phyloP scores from a whole-genome alignment of 768 basidiomycete species.

The Guyanaporus albipodus region DNA sequence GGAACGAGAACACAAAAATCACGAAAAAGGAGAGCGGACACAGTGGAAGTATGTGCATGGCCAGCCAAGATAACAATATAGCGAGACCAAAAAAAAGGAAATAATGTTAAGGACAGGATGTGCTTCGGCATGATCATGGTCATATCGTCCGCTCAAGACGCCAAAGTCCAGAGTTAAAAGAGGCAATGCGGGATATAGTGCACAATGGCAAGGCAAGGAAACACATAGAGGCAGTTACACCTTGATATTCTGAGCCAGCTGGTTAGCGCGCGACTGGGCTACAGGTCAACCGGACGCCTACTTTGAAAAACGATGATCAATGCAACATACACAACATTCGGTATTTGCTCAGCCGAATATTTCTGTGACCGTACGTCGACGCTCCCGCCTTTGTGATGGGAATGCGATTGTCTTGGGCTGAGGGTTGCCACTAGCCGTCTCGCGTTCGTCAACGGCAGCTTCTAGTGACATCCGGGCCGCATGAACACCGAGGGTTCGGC shows the following conservation, averaged over 20 bases:
- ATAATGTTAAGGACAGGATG: conserved; percentile 32
- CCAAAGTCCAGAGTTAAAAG: conserved; percentile 10
- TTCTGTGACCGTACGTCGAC: conserved; percentile 50
- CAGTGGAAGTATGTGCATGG: conserved; percentile 21
- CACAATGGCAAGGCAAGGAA: conserved; percentile 11
- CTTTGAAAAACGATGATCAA: conserved; percentile 13
- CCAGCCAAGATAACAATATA: conserved; percentile 26
- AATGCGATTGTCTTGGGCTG: conserved; percentile 37
- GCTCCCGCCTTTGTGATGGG: conserved; percentile 35
- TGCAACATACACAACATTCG: conserved; percentile 13
- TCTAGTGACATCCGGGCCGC: conserved; percentile 47
- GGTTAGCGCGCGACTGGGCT: not conserved
- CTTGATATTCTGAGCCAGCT: conserved; percentile 10
- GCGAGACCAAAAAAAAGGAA: conserved; percentile 17
- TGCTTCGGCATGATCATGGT: conserved; percentile 11
- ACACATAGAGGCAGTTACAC: conserved; percentile 18
- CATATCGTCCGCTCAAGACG: conserved; percentile 15
- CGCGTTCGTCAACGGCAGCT: conserved; percentile 26
- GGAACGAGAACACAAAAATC: conserved; percentile 15
- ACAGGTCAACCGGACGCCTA: conserved; percentile 7
- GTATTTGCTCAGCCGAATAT: conserved; percentile 34
- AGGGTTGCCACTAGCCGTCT: conserved; percentile 29
- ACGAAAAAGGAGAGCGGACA: conserved; percentile 8
- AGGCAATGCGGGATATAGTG: conserved; percentile 27
- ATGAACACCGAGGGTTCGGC: conserved; percentile 36